Evolutionary conservation across 202 grass and related monocot species (phyloP).

Genomic region (Elaeis oleifera): DNA sequence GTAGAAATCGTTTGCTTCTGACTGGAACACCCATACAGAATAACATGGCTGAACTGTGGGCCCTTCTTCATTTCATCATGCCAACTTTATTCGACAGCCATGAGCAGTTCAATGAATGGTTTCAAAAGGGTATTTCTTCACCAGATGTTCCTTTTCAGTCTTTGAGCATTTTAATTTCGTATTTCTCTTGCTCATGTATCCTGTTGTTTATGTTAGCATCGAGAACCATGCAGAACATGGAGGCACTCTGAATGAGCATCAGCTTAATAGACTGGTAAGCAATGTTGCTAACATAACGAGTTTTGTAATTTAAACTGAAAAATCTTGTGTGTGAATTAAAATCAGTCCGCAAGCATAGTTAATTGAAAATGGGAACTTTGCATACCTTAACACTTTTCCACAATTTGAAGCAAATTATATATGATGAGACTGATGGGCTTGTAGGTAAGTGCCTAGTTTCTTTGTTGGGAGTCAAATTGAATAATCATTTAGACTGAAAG

Average conservation of each 20-base stretch:
- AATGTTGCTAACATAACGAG: not conserved
- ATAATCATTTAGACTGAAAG: no score
- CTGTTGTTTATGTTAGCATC: constrained; percentile 40
- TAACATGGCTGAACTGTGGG: constrained; percentile 99
- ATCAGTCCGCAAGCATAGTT: no score
- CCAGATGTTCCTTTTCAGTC: constrained; percentile 26
- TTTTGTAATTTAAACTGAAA: no score
- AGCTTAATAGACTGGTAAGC: constrained; percentile 93
- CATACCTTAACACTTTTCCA: no score
- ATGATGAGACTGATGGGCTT: no score
- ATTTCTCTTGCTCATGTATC: constrained; percentile 25
- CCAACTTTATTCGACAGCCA: constrained; percentile 99
- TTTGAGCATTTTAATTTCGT: constrained; percentile 16
- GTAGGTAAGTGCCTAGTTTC: no score
- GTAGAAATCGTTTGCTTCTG: constrained; percentile 97
- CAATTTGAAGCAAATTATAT: no score
- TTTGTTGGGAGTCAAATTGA: no score
- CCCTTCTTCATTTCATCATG: constrained; percentile 99
- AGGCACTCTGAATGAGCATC: constrained; percentile 98
- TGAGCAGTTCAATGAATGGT: constrained; percentile 99
- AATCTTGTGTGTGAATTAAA: no score
- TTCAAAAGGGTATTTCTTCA: constrained; percentile 83
- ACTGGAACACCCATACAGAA: constrained; percentile 99
- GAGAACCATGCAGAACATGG: constrained; percentile 99
- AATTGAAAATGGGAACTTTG: no score